Evolutionary conservation across 225 moss, liverwort and hornwort genomes (phyloP), one percentile per base, ranked within the genome.

Genomic region (Lunularia cruciata): DNA sequence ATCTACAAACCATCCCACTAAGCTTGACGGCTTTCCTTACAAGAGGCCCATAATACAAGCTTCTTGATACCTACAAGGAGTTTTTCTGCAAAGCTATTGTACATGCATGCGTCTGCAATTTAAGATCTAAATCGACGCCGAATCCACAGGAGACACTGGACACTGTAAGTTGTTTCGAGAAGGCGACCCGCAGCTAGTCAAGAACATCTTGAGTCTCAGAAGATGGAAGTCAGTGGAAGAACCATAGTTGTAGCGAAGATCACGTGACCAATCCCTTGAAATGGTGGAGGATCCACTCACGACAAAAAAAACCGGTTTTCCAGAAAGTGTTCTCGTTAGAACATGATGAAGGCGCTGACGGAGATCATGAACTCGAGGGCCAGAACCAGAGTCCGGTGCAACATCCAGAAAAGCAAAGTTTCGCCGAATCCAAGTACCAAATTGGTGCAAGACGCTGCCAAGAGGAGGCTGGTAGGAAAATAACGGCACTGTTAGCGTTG

Each of bases 41-140:
- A 25, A 18, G 25, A 27, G 42, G 63, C 8, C 63, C 63, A 64
- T 27, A 64, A 16, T 64, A 46, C 45, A 64, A 30, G 45, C 45
- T 64, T 43, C 63, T 42, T 39, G 43, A 40, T 26, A 42, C 63
- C 23, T 40, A 32, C 18, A 19, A 14, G 34, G 57, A 57, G 33
- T 19, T 57, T 57, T 12, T 57, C 57, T 57, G 33, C 57, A 33
- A 57, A 57, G 33, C 57, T 57, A 57, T 12, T 57, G 57, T 57
- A 57, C 57, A 57, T 57, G 57, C 57, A 15, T 49, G 28, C 31
- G 33, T 57, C 57, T 18, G 57, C 33, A 16, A 18, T 34, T 11
- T 18, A 57, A 32, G 10, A 16, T 34, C 33, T 32, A 1, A 0
- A 57, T 3, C 2, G 30, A 57, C 16, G 33, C 57, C 57, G 32